These are phyloP conservation scores for Solanum pimpinellifolium DNA, from an alignment of 257 asterid species.

Conservation along the genomic window DNA sequence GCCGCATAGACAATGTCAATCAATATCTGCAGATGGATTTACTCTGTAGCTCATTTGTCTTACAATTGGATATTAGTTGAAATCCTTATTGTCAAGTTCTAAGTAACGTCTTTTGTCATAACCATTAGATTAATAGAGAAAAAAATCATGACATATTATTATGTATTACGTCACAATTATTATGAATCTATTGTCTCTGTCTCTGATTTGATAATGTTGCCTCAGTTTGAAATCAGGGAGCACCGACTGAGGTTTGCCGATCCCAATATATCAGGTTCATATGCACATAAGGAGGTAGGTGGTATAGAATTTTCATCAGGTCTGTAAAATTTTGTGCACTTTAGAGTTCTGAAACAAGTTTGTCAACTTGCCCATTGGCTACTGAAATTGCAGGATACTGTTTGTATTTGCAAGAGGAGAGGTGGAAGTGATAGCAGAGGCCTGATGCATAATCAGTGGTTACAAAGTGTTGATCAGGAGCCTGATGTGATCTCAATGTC, in stretches of 20 bases:
- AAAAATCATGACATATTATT: background rate
- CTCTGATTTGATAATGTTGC: slow-evolving; percentile 5
- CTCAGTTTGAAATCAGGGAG: slow-evolving; percentile 55
- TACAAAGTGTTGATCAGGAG: slow-evolving; percentile 75
- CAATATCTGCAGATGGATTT: background rate
- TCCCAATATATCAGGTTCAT: slow-evolving; percentile 66
- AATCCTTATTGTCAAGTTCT: background rate
- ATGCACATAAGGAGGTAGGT: slow-evolving; percentile 81
- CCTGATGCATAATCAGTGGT: slow-evolving; percentile 76
- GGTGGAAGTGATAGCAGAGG: slow-evolving; percentile 68
- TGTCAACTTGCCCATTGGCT: slow-evolving; percentile 12
- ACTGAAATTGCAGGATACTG: slow-evolving; percentile 50
- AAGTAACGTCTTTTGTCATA: background rate
- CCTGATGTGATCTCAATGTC: slow-evolving; percentile 98
- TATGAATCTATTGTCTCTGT: background rate
- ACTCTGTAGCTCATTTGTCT: background rate
- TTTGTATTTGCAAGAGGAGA: slow-evolving; percentile 76
- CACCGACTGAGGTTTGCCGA: slow-evolving; percentile 78
- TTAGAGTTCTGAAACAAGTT: slow-evolving; percentile 2
- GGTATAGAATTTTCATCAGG: background rate
- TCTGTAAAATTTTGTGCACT: background rate
- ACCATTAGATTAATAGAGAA: background rate
- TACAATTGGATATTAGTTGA: background rate
- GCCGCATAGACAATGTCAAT: background rate
- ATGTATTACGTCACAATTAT: background rate